Base-by-base conservation (phyloP, 495 filamentous ascomycete species). In the Aspergillus saccharolyticus region DNA sequence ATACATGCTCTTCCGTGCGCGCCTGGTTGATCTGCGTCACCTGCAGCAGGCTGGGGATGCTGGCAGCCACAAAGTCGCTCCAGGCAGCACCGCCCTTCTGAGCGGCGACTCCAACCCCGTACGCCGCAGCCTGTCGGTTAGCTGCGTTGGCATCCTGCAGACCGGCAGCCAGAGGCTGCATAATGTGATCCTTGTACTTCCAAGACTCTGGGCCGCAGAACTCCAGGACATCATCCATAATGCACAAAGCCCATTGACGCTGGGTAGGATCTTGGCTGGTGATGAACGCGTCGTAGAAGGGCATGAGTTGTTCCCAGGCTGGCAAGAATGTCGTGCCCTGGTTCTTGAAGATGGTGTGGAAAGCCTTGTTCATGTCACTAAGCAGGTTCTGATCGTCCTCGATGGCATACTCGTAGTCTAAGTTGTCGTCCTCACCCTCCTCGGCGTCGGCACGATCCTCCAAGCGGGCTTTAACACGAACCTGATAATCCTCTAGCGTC, bases 301-400 rank as follows among this genome's bases (percentile, higher is more conserved):
- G 76, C 59, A 93, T 81, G 18, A 99, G 80, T 21, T 85, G 83
- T 65, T 94, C 85, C 93, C 93, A 97, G 44, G 88, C 72, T 9
- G 83, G 88, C 52, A 99, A 82, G 82, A 97, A 99, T 24, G 78
- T 69, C 17, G 82, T 79, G 55, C 89, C 88, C 65, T 95, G 89
- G 78, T 96, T 89, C 79, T 97, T 97, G 79, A 97, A 97, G 63
- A 99, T 91, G 45, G 89, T 94, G 72, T 99, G 95, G 83, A 96
- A 99, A 0, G 95, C 91, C 78, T 99, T 99, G 85, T 97, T 99
- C 95, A 99, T 99, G 66, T 99, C 95, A 9, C 92, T 96, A 48
- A 99, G 84, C 19, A 99, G 77, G 22, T 90, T 92, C 70, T 97
- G 94, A 68, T 99, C 95, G 62, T 99, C 95, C 71, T 99, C 95